These are phyloP conservation scores for Fusarium chlamydosporum DNA, from an alignment of 2,329 filamentous ascomycete species.

Conservation along the genomic window DNA sequence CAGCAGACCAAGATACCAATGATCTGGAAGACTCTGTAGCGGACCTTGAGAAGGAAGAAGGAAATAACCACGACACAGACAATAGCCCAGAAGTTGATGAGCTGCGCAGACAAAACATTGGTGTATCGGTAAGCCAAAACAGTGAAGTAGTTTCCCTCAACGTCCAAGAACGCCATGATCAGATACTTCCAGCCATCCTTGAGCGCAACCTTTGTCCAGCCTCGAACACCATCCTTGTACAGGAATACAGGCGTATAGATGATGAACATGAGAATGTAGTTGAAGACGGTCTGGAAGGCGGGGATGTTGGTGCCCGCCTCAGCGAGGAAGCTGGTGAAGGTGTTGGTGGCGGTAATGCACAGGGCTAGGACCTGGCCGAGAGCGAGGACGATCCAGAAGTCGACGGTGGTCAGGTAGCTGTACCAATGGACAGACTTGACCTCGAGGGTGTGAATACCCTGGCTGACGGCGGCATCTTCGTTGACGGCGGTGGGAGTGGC, in stretches of 20 bases:
- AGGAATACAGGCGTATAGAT: constrained; percentile 87
- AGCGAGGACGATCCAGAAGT: constrained; percentile 88
- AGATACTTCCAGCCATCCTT: constrained; percentile 93
- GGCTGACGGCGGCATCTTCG: constrained; percentile 59
- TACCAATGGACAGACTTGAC: constrained; percentile 70
- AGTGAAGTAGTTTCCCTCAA: constrained; percentile 98
- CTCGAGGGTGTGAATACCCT: constrained; percentile 70
- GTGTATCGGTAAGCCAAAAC: constrained; percentile 94
- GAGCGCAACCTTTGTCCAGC: constrained; percentile 73
- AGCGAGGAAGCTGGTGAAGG: constrained; percentile 83
- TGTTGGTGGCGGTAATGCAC: constrained; percentile 93
- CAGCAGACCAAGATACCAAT: constrained; percentile 90
- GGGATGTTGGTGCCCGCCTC: constrained; percentile 81
- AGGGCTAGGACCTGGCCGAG: constrained; percentile 89
- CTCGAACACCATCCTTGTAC: constrained; percentile 81
- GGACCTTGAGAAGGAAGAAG: constrained; percentile 84
- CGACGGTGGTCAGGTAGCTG: constrained; percentile 83
- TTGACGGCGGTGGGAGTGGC: constrained; percentile 20
- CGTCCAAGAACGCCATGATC: constrained; percentile 92
- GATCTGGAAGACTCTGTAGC: constrained; percentile 90
- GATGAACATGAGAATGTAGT: constrained; percentile 86
- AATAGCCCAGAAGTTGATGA: constrained; percentile 99
- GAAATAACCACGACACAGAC: constrained; percentile 90
- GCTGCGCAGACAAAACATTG: constrained; percentile 90
- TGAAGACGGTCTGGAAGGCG: constrained; percentile 96